Percentiles rank a stretch among this genome's conserved stretches.
phyloP scores from a whole-genome alignment of 2,329 filamentous ascomycete species.

The Diaporthe sp. region DNA sequence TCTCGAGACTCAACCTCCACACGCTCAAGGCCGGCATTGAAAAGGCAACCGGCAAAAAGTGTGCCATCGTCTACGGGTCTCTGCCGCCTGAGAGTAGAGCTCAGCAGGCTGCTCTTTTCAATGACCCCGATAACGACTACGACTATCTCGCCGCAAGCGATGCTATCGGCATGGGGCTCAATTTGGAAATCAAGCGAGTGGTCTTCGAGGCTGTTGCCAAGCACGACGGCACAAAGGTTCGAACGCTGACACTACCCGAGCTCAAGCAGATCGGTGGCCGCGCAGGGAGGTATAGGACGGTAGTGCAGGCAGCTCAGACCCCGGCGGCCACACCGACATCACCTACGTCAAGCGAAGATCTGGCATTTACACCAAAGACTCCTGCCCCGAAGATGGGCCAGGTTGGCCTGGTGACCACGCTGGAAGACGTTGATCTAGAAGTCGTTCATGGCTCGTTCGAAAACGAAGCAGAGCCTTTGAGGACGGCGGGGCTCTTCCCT shows the following conservation, averaged over 20 bases:
- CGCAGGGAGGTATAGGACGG: conserved; percentile 87
- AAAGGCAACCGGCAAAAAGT: conserved; percentile 79
- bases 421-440: conserved; percentile 78
- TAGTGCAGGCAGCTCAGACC: conserved; percentile 64
- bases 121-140: conserved; percentile 95
- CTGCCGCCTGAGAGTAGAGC: conserved; percentile 93
- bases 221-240: conserved; percentile 71
- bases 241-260: conserved; percentile 78
- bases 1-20: conserved; percentile 87
- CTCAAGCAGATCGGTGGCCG: conserved; percentile 96
- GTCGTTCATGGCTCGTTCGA: conserved; percentile 74
- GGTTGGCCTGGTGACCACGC: conserved; percentile 82
- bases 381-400: conserved; percentile 38
- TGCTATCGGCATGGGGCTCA: conserved; percentile 97
- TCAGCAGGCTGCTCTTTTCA: conserved; percentile 92
- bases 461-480: conserved; percentile 74
- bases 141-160: conserved; percentile 95
- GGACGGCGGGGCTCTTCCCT: conserved; percentile 80
- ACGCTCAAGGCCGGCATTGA: conserved; percentile 84
- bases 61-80: conserved; percentile 93
- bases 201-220: conserved; percentile 87
- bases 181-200: conserved; percentile 90
- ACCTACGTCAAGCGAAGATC: neutral
- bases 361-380: conserved; percentile 8
- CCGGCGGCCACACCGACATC: conserved; percentile 28